A percentile compares a stretch with the other conserved stretches of the same genome.
Evolutionary conservation across 208 protist genomes (phyloP).

Genomic region (Eutreptiella sp.): DNA sequence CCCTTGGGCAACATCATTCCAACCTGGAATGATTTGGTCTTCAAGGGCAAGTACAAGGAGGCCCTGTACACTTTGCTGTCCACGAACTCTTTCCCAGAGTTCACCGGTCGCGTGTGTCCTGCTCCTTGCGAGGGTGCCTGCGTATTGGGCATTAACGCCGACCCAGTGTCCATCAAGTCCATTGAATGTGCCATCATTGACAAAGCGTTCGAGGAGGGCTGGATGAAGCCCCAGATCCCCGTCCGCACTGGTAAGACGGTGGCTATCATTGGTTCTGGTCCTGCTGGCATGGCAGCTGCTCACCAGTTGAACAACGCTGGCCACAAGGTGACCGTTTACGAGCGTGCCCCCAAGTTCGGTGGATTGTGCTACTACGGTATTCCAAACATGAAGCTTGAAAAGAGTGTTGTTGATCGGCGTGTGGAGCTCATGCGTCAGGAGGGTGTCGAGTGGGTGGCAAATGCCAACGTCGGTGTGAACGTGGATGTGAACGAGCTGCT

Average conservation of each 20-base stretch:
- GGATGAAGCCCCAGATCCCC: constrained; percentile 45
- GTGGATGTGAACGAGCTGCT: constrained; percentile 26
- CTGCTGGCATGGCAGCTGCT: constrained; percentile 62
- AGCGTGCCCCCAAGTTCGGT: constrained; percentile 52
- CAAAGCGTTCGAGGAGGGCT: constrained; percentile 54
- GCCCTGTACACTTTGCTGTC: constrained; percentile 39
- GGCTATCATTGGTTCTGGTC: constrained; percentile 62
- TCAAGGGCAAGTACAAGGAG: constrained; percentile 46
- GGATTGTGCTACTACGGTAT: constrained; percentile 71
- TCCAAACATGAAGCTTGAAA: constrained; percentile 67
- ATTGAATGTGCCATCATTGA: constrained; percentile 70
- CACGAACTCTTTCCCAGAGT: constrained; percentile 80
- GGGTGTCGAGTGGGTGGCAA: constrained; percentile 47
- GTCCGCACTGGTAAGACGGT: constrained; percentile 48
- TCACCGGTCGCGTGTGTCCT: constrained; percentile 72
- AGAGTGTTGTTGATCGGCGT: constrained; percentile 47
- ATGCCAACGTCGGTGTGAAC: constrained; percentile 21
- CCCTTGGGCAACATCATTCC: constrained; percentile 67
- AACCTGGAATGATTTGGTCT: constrained; percentile 61
- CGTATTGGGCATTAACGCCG: constrained; percentile 55
- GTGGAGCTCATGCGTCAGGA: constrained; percentile 47
- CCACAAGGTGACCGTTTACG: constrained; percentile 63
- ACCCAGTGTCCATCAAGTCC: constrained; percentile 63
- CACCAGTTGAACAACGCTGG: constrained; percentile 59
- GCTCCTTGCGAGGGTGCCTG: constrained; percentile 72